phyloP scores from a whole-genome alignment of 1,139 yeast species.

The Spathaspora sp. region DNA sequence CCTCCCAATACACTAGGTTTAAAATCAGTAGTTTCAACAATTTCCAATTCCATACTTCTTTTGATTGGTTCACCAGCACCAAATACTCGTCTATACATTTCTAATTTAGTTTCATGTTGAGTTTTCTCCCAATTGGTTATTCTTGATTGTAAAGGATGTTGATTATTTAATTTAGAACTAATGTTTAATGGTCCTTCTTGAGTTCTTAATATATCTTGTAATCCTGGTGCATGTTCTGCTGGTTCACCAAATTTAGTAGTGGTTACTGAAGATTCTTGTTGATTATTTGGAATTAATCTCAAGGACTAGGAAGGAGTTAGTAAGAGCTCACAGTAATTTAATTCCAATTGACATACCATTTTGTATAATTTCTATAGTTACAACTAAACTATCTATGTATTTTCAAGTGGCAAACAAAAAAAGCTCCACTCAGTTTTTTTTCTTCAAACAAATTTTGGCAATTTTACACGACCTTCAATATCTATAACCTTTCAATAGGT shows the following conservation, averaged over 20 bases:
- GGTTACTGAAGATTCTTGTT: constrained; percentile 41
- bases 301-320: constrained; percentile 33
- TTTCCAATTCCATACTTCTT: constrained; percentile 79
- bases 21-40: constrained; percentile 73
- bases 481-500: constrained; percentile 14
- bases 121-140: constrained; percentile 78
- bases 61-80: constrained; percentile 95
- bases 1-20: constrained; percentile 65
- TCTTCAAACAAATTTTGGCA: background rate
- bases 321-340: background rate
- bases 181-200: constrained; percentile 61
- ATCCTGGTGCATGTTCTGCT: constrained; percentile 61
- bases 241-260: constrained; percentile 49
- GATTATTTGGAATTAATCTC: constrained; percentile 49
- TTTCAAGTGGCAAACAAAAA: constrained; percentile 3
- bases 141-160: constrained; percentile 85
- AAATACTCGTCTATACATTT: constrained; percentile 76
- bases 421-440: background rate
- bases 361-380: background rate
- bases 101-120: constrained; percentile 69
- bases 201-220: constrained; percentile 57
- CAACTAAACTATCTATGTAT: background rate
- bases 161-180: constrained; percentile 70
- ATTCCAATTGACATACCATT: constrained; percentile 4
- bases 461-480: constrained; percentile 2